Evolutionary conservation across 345 rosid genomes (phyloP).

Genomic region (Populus euphratica): DNA sequence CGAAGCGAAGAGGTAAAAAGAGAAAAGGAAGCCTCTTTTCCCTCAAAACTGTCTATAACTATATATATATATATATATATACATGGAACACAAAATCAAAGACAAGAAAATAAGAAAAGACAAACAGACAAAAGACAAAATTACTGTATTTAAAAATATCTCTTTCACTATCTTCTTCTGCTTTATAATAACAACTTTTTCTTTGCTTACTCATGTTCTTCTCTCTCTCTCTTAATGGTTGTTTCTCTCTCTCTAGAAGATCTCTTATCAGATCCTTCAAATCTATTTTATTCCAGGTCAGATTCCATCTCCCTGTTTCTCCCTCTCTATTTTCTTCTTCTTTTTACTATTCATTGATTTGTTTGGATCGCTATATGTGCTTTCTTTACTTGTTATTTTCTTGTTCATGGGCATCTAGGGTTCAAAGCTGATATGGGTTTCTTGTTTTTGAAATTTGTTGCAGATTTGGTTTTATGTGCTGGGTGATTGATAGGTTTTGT

Average conservation of each 20-base stretch:
- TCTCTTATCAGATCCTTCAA: slow-evolving; percentile 8
- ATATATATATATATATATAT: too few species aligned
- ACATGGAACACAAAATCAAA: neutral
- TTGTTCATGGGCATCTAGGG: neutral
- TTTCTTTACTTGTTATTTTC: neutral
- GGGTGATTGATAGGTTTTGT: neutral
- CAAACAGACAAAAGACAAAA: neutral
- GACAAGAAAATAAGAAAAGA: neutral
- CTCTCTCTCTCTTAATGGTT: neutral
- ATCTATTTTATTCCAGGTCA: slow-evolving; percentile 6
- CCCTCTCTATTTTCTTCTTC: neutral
- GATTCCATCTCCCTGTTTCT: neutral
- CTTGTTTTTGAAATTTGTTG: neutral
- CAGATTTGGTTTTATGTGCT: slow-evolving; percentile 14
- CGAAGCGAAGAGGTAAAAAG: neutral
- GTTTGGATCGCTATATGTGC: too few species aligned
- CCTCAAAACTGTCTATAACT: neutral
- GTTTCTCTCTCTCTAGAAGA: slow-evolving; percentile 20
- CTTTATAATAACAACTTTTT: neutral
- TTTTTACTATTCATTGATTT: neutral
- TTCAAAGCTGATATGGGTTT: neutral
- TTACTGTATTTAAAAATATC: slow-evolving; percentile 1
- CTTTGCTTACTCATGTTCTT: neutral
- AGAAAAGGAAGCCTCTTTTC: neutral
- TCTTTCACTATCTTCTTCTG: neutral